Evolutionary conservation across 2,329 filamentous ascomycete genomes (phyloP).

Genomic region (Talaromyces funiculosus): DNA sequence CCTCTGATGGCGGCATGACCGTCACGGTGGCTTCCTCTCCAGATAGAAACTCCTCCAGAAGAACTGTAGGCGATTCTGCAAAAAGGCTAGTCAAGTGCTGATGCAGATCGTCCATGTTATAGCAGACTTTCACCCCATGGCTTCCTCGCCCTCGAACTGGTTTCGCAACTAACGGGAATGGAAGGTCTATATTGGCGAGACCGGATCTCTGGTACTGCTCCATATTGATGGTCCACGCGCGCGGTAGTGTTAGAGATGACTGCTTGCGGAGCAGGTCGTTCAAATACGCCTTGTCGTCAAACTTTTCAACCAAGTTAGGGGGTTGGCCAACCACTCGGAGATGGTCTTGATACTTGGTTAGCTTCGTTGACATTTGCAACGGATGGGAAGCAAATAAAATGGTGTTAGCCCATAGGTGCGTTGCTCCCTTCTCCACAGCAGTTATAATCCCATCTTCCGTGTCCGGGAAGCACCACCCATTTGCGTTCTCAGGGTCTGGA

Average conservation of each 20-base stretch:
- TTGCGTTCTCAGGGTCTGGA: conserved; percentile 27
- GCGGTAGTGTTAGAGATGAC: conserved; percentile 37
- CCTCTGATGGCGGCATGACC: conserved; percentile 44
- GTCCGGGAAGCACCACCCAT: conserved; percentile 42
- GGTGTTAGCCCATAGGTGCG: conserved; percentile 49
- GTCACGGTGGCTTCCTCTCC: conserved; percentile 50
- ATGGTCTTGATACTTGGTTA: conserved; percentile 28
- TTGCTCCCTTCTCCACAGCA: conserved; percentile 39
- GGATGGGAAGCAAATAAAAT: conserved; percentile 47
- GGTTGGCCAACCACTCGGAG: conserved; percentile 47
- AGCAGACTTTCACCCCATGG: conserved; percentile 47
- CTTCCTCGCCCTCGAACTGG: conserved; percentile 47
- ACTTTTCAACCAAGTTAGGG: conserved; percentile 43
- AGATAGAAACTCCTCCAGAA: conserved; percentile 46
- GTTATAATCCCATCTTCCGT: conserved; percentile 38
- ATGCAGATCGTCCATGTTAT: conserved; percentile 23
- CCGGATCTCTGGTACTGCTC: conserved; percentile 12
- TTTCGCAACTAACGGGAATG: conserved; percentile 44
- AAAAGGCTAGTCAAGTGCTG: conserved; percentile 33
- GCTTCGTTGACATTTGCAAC: conserved; percentile 37
- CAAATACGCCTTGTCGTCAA: conserved; percentile 48
- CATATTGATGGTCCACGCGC: conserved; percentile 27
- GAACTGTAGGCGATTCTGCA: conserved; percentile 33
- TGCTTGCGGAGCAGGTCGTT: conserved; percentile 43
- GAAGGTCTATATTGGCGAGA: conserved; percentile 17